A percentile compares a stretch with the other conserved stretches of the same genome.
Conservation (phyloP, 1,139 yeast genomes). For the Taiozyma sp. region DNA sequence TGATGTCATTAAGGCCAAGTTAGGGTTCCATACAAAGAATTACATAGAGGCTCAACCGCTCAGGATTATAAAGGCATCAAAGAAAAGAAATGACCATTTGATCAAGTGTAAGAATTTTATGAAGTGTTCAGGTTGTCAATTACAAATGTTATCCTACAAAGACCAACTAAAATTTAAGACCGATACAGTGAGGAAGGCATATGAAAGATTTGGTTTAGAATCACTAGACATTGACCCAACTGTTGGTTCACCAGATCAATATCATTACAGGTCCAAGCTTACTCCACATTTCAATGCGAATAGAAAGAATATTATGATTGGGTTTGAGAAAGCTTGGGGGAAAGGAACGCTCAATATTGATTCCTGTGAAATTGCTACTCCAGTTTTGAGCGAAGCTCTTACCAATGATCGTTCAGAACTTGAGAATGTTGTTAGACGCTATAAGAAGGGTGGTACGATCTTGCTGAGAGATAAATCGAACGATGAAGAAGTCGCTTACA, state of each 20-base stretch:
- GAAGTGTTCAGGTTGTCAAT: constrained; percentile 76
- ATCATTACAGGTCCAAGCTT: constrained; percentile 67
- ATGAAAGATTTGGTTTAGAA: constrained; percentile 36
- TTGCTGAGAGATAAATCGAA: constrained; percentile 61
- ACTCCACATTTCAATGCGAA: constrained; percentile 81
- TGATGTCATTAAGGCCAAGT: constrained; percentile 52
- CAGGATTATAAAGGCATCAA: constrained; percentile 37
- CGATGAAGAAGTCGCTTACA: constrained; percentile 22
- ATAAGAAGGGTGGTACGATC: constrained; percentile 71
- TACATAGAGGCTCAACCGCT: constrained; percentile 63
- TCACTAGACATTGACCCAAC: constrained; percentile 51
- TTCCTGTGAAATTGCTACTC: constrained; percentile 75
- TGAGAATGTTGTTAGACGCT: constrained; percentile 35
- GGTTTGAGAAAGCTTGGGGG: constrained; percentile 63
- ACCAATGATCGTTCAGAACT: constrained; percentile 48
- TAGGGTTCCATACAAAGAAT: constrained; percentile 57
- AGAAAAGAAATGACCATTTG: constrained; percentile 37
- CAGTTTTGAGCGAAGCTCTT: constrained; percentile 57
- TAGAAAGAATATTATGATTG: constrained; percentile 29
- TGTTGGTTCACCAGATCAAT: constrained; percentile 62
- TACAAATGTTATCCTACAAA: constrained; percentile 60
- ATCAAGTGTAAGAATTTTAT: constrained; percentile 59
- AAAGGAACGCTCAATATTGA: constrained; percentile 66
- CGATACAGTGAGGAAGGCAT: constrained; percentile 63
- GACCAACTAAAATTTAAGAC: constrained; percentile 60